Evolutionary conservation across 106 monocot genomes (phyloP).

Genomic region (Gastrodia elata): DNA sequence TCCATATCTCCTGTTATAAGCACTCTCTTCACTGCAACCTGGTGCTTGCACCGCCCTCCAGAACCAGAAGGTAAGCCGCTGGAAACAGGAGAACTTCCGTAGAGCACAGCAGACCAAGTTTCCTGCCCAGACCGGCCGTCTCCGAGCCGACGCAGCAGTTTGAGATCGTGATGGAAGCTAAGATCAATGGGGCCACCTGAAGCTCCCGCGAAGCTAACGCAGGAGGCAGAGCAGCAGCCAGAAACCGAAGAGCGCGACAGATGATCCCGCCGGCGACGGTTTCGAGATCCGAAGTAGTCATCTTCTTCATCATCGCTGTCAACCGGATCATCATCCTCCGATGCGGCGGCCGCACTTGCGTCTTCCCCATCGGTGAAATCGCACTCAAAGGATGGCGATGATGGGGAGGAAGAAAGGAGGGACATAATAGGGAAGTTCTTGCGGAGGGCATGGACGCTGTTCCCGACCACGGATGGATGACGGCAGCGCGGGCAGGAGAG

Average conservation of each 20-base stretch:
- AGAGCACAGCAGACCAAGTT: slow-evolving; percentile 79
- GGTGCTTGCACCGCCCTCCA: slow-evolving; percentile 51
- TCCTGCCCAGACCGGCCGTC: slow-evolving; percentile 56
- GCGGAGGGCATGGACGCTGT: slow-evolving; percentile 76
- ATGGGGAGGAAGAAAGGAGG: slow-evolving; percentile 62
- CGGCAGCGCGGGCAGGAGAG: slow-evolving; percentile 91
- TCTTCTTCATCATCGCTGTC: slow-evolving; percentile 29
- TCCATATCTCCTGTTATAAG: slow-evolving; percentile 59
- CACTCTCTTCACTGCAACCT: slow-evolving; percentile 75
- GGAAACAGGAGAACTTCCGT: slow-evolving; percentile 22
- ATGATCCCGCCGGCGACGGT: slow-evolving; percentile 3
- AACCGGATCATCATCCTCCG: slow-evolving; percentile 4
- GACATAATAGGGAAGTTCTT: slow-evolving; percentile 93
- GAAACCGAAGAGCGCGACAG: slow-evolving; percentile 28
- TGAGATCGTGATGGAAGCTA: slow-evolving; percentile 63
- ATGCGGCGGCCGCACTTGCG: slow-evolving; percentile 12
- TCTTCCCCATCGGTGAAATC: slow-evolving; percentile 56
- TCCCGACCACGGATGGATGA: slow-evolving; percentile 78
- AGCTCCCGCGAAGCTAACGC: slow-evolving; percentile 4
- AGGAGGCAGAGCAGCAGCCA: slow-evolving; percentile 25
- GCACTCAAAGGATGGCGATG: slow-evolving; percentile 51
- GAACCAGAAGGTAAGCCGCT: slow-evolving; percentile 13
- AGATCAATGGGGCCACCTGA: slow-evolving; percentile 43
- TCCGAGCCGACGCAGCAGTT: slow-evolving; percentile 48
- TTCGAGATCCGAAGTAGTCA: slow-evolving; percentile 17